Evolutionary conservation across 2,329 filamentous ascomycete species (phyloP), one percentile per base, ranked within the genome.

Genomic region (Claviceps pusilla): DNA sequence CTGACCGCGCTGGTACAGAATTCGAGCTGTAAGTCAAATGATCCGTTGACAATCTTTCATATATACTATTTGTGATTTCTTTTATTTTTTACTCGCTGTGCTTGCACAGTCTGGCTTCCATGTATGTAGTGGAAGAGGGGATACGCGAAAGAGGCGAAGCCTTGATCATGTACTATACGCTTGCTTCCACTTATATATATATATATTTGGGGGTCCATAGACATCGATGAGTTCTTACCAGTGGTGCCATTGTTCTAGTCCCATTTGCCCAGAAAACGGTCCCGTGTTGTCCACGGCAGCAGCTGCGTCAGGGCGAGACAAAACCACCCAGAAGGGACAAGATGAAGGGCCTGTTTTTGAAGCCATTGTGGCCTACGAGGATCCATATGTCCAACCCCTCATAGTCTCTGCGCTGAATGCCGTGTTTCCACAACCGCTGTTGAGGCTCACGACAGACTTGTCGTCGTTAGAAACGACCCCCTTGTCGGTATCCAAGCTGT

Each of bases 321-420:
- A 57, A 42, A 3, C 31, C 19, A n/a, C 24, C 31, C 54, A 52
- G 28, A 4, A 35, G 9, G 37, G 10, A 47, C 45, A 53, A 39
- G 31, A 31, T 37, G 33, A 31, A 48, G 37, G 24, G 11, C 33
- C 45, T 19, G 29, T 33, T 5, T 51, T 67, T 59, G 83, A 87
- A 69, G 87, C 87, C 51, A 68, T 91, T 51, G 74, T 96, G 62
- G 78, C 89, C 64, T 96, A 95, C 68, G 87, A 89, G 62, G 89
- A 96, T 65, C 66, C 76, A 48, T 98, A 97, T 65, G 88, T 97
- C 9, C 88, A 96, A 64, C 88, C 88, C 1, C 78, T 97, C 43
- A 84, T 97, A 56, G 68, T 89, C 49, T 72, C 78, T 24, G 87
- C 89, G n/a, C 72, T 97, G 28, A 65, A 79, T 51, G 72, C 77